phyloP scores from a whole-genome alignment of 306 rosid species.

The Cucurbita moschata region DNA sequence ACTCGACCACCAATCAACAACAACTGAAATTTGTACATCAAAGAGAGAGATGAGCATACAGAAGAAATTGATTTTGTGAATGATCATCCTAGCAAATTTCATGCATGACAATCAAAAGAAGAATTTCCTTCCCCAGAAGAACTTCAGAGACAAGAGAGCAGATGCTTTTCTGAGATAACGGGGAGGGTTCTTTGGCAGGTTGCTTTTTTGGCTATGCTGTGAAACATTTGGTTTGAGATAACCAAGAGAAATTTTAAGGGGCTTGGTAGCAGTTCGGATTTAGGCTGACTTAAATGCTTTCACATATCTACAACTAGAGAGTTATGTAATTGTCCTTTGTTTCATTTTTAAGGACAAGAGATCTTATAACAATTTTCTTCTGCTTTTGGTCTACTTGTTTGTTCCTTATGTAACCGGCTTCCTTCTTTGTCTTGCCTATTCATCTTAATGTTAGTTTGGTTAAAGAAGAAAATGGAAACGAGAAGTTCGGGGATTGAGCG shows the following conservation, averaged over 20 bases:
- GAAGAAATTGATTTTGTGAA: background rate
- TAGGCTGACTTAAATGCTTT: background rate
- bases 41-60: background rate
- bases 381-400: background rate
- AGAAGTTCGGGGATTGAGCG: too few species aligned
- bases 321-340: background rate
- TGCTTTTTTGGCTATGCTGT: too few species aligned
- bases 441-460: background rate
- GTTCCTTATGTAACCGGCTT: background rate
- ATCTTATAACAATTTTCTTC: background rate
- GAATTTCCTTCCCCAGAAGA: background rate
- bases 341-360: background rate
- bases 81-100: background rate
- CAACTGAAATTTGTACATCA: slow-evolving; percentile 22
- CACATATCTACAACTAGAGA: background rate
- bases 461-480: too few species aligned
- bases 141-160: too few species aligned
- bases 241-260: background rate
- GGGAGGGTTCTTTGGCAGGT: too few species aligned
- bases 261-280: background rate
- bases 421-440: background rate
- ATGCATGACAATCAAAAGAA: background rate
- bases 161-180: too few species aligned
- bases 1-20: slow-evolving; percentile 63
- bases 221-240: too few species aligned